These are phyloP conservation scores for Emmonsiellopsis sp. DNA, from an alignment of 2,329 filamentous ascomycete genomes.

Conservation along the genomic window DNA sequence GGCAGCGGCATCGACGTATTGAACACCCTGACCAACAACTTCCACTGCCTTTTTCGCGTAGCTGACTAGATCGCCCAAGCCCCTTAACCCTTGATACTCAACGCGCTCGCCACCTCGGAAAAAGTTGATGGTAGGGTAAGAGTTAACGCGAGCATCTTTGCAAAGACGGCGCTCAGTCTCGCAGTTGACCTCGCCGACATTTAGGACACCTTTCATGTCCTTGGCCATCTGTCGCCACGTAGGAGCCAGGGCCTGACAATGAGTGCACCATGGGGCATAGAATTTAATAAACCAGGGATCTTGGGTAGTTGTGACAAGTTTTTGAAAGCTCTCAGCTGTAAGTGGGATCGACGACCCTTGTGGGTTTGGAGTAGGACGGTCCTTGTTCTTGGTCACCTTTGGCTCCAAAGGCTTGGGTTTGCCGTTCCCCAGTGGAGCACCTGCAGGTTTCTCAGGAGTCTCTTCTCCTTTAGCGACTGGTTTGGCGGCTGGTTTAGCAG, in stretches of 20 bases:
- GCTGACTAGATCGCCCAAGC: slow-evolving; percentile 77
- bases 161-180: slow-evolving; percentile 79
- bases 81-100: slow-evolving; percentile 86
- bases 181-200: slow-evolving; percentile 94
- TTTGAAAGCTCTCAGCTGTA: slow-evolving; percentile 77
- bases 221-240: slow-evolving; percentile 84
- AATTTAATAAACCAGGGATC: slow-evolving; percentile 99
- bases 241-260: slow-evolving; percentile 87
- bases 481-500: slow-evolving; percentile 30
- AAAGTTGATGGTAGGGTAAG: slow-evolving; percentile 84
- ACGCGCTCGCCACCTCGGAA: slow-evolving; percentile 86
- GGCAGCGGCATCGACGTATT: slow-evolving; percentile 64
- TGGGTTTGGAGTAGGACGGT: slow-evolving; percentile 56
- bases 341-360: slow-evolving; percentile 66
- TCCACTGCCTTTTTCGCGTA: slow-evolving; percentile 83
- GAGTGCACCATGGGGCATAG: slow-evolving; percentile 93
- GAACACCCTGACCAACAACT: slow-evolving; percentile 63
- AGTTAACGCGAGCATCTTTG: slow-evolving; percentile 72
- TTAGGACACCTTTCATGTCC: slow-evolving; percentile 81
- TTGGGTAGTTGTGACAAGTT: slow-evolving; percentile 71
- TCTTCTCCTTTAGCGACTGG: slow-evolving; percentile 14
- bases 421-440: background rate
- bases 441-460: background rate
- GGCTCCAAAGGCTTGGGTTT: background rate
- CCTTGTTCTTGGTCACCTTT: slow-evolving; percentile 1